A percentile compares a stretch with the other conserved stretches of the same genome.
These are phyloP conservation scores for Pulveroboletus frians DNA, from an alignment of 768 basidiomycete species.

Conservation along the genomic window DNA sequence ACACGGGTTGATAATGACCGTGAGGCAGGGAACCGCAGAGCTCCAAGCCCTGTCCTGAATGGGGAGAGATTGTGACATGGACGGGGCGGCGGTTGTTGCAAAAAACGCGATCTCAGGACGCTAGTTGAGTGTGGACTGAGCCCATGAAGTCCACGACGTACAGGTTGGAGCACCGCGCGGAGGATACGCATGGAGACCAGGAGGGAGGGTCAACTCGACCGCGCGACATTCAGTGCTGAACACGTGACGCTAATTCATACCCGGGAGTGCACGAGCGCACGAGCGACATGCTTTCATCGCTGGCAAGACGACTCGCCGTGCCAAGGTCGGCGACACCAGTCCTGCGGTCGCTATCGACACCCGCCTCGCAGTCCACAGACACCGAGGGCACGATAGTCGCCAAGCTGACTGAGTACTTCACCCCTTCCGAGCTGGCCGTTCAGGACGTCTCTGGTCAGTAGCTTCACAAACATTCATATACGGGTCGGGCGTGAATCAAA, in stretches of 20 bases:
- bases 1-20: conserved; percentile 39
- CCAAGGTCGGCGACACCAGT: conserved; percentile 14
- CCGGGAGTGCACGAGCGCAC: no score
- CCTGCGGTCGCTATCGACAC: conserved; percentile 29
- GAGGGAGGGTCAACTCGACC: no score
- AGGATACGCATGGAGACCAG: conserved; percentile 17
- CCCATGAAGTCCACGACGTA: conserved; percentile 6
- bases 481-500: conserved; percentile 1
- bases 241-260: conserved; percentile 15
- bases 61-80: conserved; percentile 5
- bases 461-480: not conserved
- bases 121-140: not conserved
- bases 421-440: conserved; percentile 77
- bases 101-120: conserved; percentile 9
- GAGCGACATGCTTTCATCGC: conserved; percentile 17
- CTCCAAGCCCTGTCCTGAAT: not conserved
- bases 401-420: conserved; percentile 71
- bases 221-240: not conserved
- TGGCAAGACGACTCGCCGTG: conserved; percentile 33
- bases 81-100: not conserved
- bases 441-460: conserved; percentile 90
- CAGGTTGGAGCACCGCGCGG: conserved; percentile 17
- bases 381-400: conserved; percentile 53
- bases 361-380: conserved; percentile 25
- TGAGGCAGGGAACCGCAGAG: conserved; percentile 24